These are phyloP conservation scores for Calonectria pauciramosa DNA, from an alignment of 2,329 filamentous ascomycete species.

Conservation along the genomic window DNA sequence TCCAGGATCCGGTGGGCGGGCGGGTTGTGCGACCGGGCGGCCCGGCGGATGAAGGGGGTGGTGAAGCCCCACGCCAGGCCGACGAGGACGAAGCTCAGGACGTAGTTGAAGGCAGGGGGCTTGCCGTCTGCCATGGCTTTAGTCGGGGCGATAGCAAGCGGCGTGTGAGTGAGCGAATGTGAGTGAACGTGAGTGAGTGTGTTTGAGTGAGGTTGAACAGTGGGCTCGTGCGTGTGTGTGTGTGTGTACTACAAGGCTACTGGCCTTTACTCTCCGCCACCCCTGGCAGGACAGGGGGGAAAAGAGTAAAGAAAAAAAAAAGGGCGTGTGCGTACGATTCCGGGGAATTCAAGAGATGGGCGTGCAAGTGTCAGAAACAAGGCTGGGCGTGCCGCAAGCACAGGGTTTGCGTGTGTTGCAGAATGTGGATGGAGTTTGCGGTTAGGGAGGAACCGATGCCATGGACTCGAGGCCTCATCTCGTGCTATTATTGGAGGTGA, in stretches of 20 bases:
- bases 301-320: neutral
- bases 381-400: neutral
- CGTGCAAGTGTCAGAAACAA: neutral
- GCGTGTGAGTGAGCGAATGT: neutral
- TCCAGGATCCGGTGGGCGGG: constrained; percentile 69
- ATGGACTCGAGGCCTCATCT: constrained; percentile 17
- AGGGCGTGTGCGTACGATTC: constrained; percentile 5
- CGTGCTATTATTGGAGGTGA: constrained; percentile 31
- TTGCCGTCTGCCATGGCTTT: constrained; percentile 41
- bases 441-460: constrained; percentile 23
- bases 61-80: constrained; percentile 94
- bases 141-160: neutral
- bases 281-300: neutral
- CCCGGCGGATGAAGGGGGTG: constrained; percentile 90
- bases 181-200: neutral
- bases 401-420: neutral
- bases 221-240: neutral
- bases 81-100: constrained; percentile 90
- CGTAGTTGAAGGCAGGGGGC: constrained; percentile 80
- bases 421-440: constrained; percentile 7
- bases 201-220: neutral
- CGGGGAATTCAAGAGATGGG: neutral
- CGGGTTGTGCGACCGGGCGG: constrained; percentile 81
- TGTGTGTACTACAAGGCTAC: neutral
- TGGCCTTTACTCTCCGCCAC: neutral